Percentiles rank a stretch among this genome's conserved stretches.
Conservation (phyloP, 345 rosid genomes). For the Gossypium arboreum region DNA sequence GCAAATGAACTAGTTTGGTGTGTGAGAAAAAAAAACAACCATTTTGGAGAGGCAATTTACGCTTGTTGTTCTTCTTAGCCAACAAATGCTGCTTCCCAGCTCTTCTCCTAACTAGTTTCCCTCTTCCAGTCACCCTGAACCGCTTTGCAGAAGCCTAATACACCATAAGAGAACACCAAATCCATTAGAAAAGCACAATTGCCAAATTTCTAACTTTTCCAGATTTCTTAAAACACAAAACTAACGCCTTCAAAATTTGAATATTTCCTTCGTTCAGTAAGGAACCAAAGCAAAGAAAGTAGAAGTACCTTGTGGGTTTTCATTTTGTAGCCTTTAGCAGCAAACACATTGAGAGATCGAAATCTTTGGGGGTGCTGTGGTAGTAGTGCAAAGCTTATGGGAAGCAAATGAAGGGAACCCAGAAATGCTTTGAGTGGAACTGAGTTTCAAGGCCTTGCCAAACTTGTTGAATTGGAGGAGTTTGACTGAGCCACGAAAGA, state of each 20-base stretch:
- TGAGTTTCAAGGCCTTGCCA: slow-evolving; percentile 40
- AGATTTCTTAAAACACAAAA: background rate
- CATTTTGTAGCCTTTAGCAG: slow-evolving; percentile 89
- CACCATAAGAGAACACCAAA: slow-evolving; percentile 12
- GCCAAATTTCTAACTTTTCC: background rate
- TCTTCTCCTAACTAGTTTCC: slow-evolving; percentile 85
- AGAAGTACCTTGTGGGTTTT: slow-evolving; percentile 85
- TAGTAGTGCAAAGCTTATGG: slow-evolving; percentile 21
- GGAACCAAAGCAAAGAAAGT: background rate
- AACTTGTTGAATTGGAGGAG: slow-evolving; percentile 36
- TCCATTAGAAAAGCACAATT: background rate
- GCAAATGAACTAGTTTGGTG: background rate
- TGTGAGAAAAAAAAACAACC: slow-evolving; percentile 35
- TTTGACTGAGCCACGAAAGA: slow-evolving; percentile 34
- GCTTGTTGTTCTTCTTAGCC: slow-evolving; percentile 84
- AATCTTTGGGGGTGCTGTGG: slow-evolving; percentile 33
- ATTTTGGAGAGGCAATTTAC: slow-evolving; percentile 86
- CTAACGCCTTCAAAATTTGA: background rate
- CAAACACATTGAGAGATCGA: slow-evolving; percentile 55
- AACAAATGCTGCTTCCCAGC: slow-evolving; percentile 96
- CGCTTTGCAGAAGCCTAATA: slow-evolving; percentile 89
- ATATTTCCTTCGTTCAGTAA: background rate
- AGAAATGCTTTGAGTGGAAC: slow-evolving; percentile 49
- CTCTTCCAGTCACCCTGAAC: slow-evolving; percentile 86
- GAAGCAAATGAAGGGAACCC: slow-evolving; percentile 40